These are phyloP conservation scores for Chrysosporium queenslandicum DNA, from an alignment of 2,329 filamentous ascomycete genomes.

Conservation along the genomic window DNA sequence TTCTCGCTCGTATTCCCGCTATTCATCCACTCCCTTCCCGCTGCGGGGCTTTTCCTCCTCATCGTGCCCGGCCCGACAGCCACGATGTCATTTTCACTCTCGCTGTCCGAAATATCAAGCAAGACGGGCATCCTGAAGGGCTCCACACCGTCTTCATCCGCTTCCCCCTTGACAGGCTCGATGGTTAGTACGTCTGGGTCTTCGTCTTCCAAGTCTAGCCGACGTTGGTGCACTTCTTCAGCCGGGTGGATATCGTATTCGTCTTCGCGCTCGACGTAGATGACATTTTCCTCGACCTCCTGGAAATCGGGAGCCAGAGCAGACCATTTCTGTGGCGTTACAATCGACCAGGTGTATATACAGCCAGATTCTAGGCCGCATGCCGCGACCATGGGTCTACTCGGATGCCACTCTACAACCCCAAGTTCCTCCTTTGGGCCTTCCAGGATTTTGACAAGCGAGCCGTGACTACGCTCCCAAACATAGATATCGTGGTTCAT, in stretches of 20 bases:
- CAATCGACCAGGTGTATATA: constrained; percentile 93
- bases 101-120: constrained; percentile 85
- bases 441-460: constrained; percentile 90
- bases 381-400: constrained; percentile 74
- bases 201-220: constrained; percentile 86
- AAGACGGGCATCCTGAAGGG: constrained; percentile 87
- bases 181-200: constrained; percentile 80
- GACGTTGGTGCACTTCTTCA: constrained; percentile 84
- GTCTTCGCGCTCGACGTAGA: constrained; percentile 90
- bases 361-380: constrained; percentile 86
- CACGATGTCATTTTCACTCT: constrained; percentile 82
- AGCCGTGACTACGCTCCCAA: constrained; percentile 90
- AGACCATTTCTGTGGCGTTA: constrained; percentile 93
- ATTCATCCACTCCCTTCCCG: constrained; percentile 54
- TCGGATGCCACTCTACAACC: constrained; percentile 94
- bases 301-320: constrained; percentile 92
- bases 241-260: constrained; percentile 97
- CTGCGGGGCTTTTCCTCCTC: constrained; percentile 71
- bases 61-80: constrained; percentile 67
- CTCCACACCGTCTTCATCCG: constrained; percentile 44
- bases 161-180: constrained; percentile 54
- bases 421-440: constrained; percentile 94
- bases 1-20: constrained; percentile 24
- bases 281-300: constrained; percentile 95
- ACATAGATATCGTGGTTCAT: constrained; percentile 99